phyloP scores from a whole-genome alignment of 2,329 filamentous ascomycete genomes.

The Colletotrichum cereale region DNA sequence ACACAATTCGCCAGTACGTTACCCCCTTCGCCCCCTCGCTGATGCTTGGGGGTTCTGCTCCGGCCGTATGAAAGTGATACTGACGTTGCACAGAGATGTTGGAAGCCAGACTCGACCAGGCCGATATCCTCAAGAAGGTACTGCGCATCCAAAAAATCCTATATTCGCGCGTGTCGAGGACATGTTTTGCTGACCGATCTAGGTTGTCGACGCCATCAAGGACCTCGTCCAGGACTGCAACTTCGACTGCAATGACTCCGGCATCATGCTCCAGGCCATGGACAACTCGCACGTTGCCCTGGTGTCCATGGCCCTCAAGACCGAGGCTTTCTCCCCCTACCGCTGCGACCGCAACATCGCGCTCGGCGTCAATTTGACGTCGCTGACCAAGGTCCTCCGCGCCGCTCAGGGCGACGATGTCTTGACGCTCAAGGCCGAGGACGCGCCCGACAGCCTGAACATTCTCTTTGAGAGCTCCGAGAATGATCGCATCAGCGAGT shows the following conservation, averaged over 20 bases:
- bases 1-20: conserved; percentile 35
- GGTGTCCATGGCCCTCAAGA: conserved; percentile 98
- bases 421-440: conserved; percentile 96
- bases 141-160: conserved; percentile 37
- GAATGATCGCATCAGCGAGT: conserved; percentile 95
- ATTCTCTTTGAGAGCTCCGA: conserved; percentile 92
- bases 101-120: conserved; percentile 97
- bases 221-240: conserved; percentile 99
- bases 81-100: conserved; percentile 72
- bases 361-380: conserved; percentile 95
- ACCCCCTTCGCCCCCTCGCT: background rate
- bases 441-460: conserved; percentile 95
- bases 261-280: conserved; percentile 98
- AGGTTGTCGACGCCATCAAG: conserved; percentile 99
- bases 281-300: conserved; percentile 99
- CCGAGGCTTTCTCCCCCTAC: conserved; percentile 93
- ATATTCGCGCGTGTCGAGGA: conserved; percentile 6
- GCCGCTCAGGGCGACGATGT: conserved; percentile 95
- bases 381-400: conserved; percentile 96
- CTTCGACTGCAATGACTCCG: conserved; percentile 99
- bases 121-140: conserved; percentile 94
- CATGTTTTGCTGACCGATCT: conserved; percentile 35
- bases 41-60: background rate
- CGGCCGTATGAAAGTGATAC: conserved; percentile 56
- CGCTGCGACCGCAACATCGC: conserved; percentile 99